These are phyloP conservation scores for Pyrenophora seminiperda DNA, from an alignment of 2,329 filamentous ascomycete species.

Conservation along the genomic window DNA sequence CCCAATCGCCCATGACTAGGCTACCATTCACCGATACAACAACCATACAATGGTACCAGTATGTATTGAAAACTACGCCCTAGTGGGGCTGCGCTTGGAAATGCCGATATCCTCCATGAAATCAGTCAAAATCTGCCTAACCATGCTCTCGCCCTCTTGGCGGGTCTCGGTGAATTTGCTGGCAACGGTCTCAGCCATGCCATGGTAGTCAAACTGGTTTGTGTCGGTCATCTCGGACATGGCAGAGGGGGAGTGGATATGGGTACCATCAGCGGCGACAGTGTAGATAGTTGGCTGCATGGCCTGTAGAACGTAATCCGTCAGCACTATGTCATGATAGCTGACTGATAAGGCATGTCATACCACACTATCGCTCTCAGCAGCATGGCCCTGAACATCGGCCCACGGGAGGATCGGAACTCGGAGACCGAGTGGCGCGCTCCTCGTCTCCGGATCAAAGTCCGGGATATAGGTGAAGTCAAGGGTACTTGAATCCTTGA, in stretches of 20 bases:
- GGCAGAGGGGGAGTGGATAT: slow-evolving; percentile 57
- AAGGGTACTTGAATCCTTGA: slow-evolving; percentile 64
- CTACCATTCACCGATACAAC: slow-evolving; percentile 1
- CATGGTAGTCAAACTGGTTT: slow-evolving; percentile 60
- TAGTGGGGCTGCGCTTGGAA: slow-evolving; percentile 34
- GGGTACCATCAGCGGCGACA: slow-evolving; percentile 55
- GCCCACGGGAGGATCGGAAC: slow-evolving; percentile 56
- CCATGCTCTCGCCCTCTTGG: slow-evolving; percentile 51
- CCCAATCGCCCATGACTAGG: not conserved
- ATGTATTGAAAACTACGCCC: slow-evolving; percentile 17
- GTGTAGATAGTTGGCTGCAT: slow-evolving; percentile 64
- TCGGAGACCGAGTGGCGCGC: slow-evolving; percentile 47
- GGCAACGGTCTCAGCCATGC: slow-evolving; percentile 58
- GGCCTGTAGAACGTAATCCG: slow-evolving; percentile 37
- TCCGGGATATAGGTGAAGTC: slow-evolving; percentile 67
- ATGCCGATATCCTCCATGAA: slow-evolving; percentile 58
- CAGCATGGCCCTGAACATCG: slow-evolving; percentile 18
- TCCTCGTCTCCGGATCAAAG: slow-evolving; percentile 51
- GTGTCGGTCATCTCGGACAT: slow-evolving; percentile 65
- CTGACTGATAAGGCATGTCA: slow-evolving; percentile 2
- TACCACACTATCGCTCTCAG: slow-evolving; percentile 35
- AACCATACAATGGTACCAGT: not conserved
- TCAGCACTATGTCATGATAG: not conserved
- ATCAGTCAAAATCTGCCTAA: slow-evolving; percentile 54
- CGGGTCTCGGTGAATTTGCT: slow-evolving; percentile 40